These are phyloP conservation scores for Fusarium albosuccineum DNA, from an alignment of 2,329 filamentous ascomycete genomes.

Conservation along the genomic window DNA sequence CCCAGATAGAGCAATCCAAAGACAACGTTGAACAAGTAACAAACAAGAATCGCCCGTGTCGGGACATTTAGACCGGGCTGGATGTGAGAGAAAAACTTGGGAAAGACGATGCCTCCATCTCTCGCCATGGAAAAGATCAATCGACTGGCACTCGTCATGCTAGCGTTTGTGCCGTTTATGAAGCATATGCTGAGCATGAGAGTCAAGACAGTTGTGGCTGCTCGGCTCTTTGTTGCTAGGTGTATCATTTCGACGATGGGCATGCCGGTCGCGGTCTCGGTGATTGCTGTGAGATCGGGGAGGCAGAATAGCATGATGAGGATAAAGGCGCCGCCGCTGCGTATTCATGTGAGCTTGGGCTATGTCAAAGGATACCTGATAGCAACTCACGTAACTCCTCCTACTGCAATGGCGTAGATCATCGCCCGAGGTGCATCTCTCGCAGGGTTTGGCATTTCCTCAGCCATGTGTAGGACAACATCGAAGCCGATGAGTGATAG, in stretches of 20 bases:
- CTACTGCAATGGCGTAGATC: slow-evolving; percentile 57
- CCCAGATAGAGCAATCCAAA: slow-evolving; percentile 30
- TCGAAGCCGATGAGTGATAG: slow-evolving; percentile 58
- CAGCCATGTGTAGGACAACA: slow-evolving; percentile 58
- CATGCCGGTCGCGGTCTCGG: slow-evolving; percentile 55
- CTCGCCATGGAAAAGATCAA: slow-evolving; percentile 53
- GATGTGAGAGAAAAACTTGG: slow-evolving; percentile 19
- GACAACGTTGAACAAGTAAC: slow-evolving; percentile 20
- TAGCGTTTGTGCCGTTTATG: slow-evolving; percentile 58
- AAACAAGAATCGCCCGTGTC: slow-evolving; percentile 8
- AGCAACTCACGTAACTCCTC: slow-evolving; percentile 55
- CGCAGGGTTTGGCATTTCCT: slow-evolving; percentile 59
- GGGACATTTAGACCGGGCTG: slow-evolving; percentile 19
- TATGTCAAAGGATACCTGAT: too few relatives aligned
- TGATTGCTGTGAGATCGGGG: slow-evolving; percentile 51
- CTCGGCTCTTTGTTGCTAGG: slow-evolving; percentile 55
- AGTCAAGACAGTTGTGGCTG: slow-evolving; percentile 55
- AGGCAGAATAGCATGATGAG: slow-evolving; percentile 58
- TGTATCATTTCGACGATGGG: slow-evolving; percentile 60
- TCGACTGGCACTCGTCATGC: slow-evolving; percentile 57
- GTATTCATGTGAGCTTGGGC: background rate
- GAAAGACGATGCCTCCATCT: slow-evolving; percentile 23
- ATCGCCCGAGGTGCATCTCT: slow-evolving; percentile 58
- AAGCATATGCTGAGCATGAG: slow-evolving; percentile 58
- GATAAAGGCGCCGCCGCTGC: slow-evolving; percentile 53